phyloP scores from a whole-genome alignment of 768 basidiomycete genomes.

The Leucosporidium scottii region DNA sequence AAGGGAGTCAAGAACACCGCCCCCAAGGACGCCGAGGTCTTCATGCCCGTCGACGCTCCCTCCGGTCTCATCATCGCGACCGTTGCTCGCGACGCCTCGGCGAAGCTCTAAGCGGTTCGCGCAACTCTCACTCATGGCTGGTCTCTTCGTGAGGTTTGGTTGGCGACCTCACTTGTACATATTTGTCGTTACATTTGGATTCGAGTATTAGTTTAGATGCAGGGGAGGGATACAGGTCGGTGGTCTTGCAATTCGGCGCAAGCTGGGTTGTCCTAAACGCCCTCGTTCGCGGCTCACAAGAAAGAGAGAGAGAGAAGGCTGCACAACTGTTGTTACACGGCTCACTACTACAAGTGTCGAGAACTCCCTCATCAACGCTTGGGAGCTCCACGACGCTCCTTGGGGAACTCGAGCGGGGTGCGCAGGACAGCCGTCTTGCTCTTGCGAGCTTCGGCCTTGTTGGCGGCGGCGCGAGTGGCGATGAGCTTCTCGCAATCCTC shows the following conservation, averaged over 20 bases:
- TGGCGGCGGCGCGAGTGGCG: conserved; percentile 52
- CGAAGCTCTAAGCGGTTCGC: conserved; percentile 16
- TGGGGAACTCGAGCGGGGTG: conserved; percentile 76
- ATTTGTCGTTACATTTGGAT: no score
- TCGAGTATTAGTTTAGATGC: no score
- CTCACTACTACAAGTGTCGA: no score
- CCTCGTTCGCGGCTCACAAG: no score
- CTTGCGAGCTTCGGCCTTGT: conserved; percentile 43
- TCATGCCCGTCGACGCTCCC: conserved; percentile 61
- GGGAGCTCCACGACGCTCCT: conserved; percentile 43
- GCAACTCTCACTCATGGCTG: no score
- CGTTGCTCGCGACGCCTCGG: conserved; percentile 24
- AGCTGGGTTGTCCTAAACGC: no score
- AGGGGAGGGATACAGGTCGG: no score
- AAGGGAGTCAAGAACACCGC: conserved; percentile 47
- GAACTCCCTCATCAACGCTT: conserved; percentile 15
- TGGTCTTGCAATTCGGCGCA: no score
- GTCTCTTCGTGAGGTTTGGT: no score
- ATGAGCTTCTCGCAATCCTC: conserved; percentile 65
- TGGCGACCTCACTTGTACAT: no score
- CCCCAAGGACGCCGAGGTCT: conserved; percentile 68
- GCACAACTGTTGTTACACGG: no score
- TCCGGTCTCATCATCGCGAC: conserved; percentile 34
- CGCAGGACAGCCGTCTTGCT: conserved; percentile 66
- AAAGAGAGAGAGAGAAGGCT: no score